Base-by-base conservation (phyloP, 768 basidiomycete genomes). In the Suillus subaureus region DNA sequence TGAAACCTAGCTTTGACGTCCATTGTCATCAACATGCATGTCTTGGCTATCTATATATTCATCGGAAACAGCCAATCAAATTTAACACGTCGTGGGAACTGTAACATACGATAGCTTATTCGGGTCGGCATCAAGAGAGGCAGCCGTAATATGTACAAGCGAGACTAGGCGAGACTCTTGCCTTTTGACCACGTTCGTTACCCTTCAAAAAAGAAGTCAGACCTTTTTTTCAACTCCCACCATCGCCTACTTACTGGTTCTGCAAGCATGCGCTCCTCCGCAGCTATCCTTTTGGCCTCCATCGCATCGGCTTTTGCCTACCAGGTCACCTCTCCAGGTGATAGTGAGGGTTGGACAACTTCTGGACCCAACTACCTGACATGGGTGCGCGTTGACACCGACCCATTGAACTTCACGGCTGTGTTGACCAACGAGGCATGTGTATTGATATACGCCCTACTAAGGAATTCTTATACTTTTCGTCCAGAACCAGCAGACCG, bases 301-400 rank as follows among this genome's bases (percentile, higher is more conserved):
- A 81, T 81, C 65, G 82, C 87, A 66, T 83, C 87, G 28, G 84
- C 85, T 45, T 77, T 83, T 64, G 93, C 90, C n/a, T 89, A 89
- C 79, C 64, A 73, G 64, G 85, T 95, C 74, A 84, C 81, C 52
- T 76, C 72, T 61, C 91, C 92, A 52, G 80, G 73, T 66, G 64
- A 62, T 6, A 67, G 71, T 49, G 67, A 80, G 28, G 84, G 83
- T 57, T 94, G 92, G 93, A 83, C 82, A 37, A 83, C 81, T 72
- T 73, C 75, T 33, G 89, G 85, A 47, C 70, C 81, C 61, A 89
- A 75, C 69, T 81, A 78, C 18, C 77, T 93, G 63, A 65, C 78
- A 7, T 96, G 93, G 93, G 58, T 75, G 1, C 82, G 83, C 6
- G 93, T 93, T 66, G 66, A 68, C 62, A 91, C 90, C 11, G 94